Evolutionary conservation across 306 rosid species (phyloP), one percentile per base, ranked within the genome.

Genomic region (Trichosanthes truncata): DNA sequence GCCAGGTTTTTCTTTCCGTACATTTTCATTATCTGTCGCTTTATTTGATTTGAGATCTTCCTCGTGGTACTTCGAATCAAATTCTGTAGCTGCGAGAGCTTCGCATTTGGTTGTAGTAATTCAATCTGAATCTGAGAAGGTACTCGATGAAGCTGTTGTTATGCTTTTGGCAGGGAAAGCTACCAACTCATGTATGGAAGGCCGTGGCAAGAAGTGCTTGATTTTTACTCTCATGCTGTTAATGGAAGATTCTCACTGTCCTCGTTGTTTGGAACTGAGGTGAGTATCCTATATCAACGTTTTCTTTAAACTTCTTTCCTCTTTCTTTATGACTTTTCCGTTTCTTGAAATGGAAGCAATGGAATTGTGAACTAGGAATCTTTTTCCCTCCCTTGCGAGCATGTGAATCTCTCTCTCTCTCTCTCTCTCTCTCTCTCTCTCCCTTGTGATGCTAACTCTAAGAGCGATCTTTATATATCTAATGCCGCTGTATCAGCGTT

Each of bases 121-220:
- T 41, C 71, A 43, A 78, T 48, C 51, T 29, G 43, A 41, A 59
- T 45, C 15, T 46, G 48, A 48, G 1, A 56, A 35, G 56, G 33
- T 14, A 13, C 29, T n/a, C 23, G 9, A 49, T 43, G 20, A 52
- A 52, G 56, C 25, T 78, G 59, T 21, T 61, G 15, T 66, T 79
- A 12, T 63, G n/a, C 17, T 6, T 35, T 82, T 57, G 35, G 52
- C 80, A 90, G 97, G 78, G 97, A 93, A 83, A 86, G 96, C 88
- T 90, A 82, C 84, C 74, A 87, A 62, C 89, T 89, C 83, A 90
- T 95, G 98, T 56, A 88, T 36, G 86, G 82, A 80, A 87, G 93
- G 57, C 97, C 93, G 38, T 92, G 98, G 98, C 82, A 88, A 55
- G 86, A 68, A 78, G 89, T 95, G 79, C 82, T 89, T 69, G 87